Evolutionary conservation across 345 rosid species (phyloP), one percentile per base, ranked within the genome.

Genomic region (Trapa incisa): DNA sequence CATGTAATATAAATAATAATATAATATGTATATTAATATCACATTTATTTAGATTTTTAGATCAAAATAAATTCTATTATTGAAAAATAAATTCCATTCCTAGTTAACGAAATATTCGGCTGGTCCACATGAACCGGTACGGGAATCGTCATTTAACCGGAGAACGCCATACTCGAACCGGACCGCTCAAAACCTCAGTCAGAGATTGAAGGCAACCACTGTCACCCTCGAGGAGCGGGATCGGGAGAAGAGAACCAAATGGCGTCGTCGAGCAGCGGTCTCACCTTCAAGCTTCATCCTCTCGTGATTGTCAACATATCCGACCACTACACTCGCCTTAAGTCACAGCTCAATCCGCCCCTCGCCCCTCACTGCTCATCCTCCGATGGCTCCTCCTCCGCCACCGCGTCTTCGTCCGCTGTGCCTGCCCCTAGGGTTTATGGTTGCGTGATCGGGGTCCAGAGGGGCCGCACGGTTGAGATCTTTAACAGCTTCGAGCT

Each of bases 401-500:
- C 67, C 42, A 3, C 42, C 42, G 42, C 42, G 42, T 3, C 42
- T 65, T 54, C 6, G 57, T 66, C 69, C 48, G 3, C 66, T 62
- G 61, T 41, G 42, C 84, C 70, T 16, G 76, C 82, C 1, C 92
- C 86, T 32, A 81, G 97, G 70, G 97, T 88, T 64, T 93, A 87
- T 79, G 98, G 98, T 2, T 90, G 96, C 70, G 97, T 93, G 47
- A 87, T 93, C 60, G 98, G 97, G 3, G 82, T 87, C 37, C 98
- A 93, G 75, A 86, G 84, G 65, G 98, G 97, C 12, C 96, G 97
- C 10, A 88, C 92, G 39, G 96, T 93, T 10, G 98, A 90, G 89
- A 87, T 93, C 81, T 93, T 93, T 79, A 93, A 93, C 73, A 93
- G 98, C 75, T 93, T 93, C 73, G 98, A 93, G 88, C 92, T 93